Evolutionary conservation across 495 filamentous ascomycete genomes (phyloP).

Genomic region (Achaetomiella virescens): DNA sequence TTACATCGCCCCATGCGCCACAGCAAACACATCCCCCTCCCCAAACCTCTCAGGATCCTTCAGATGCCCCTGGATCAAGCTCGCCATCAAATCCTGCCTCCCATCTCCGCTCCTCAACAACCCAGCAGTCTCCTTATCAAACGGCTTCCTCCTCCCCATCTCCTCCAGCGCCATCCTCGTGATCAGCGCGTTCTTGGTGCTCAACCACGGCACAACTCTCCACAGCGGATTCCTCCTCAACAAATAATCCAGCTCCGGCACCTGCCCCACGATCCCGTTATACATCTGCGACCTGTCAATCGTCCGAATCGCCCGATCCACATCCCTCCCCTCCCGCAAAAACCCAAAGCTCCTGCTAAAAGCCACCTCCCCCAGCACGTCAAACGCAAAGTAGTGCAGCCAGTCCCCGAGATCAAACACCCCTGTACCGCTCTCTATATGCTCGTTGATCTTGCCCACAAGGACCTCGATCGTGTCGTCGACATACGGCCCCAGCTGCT

Average conservation of each 20-base stretch:
- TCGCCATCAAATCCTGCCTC: conserved; percentile 44
- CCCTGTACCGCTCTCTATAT: conserved; percentile 7
- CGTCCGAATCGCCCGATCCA: conserved; percentile 49
- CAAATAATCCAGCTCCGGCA: conserved; percentile 43
- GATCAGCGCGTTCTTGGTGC: conserved; percentile 43
- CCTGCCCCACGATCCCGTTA: conserved; percentile 48
- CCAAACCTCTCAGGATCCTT: conserved; percentile 42
- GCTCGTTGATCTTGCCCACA: conserved; percentile 34
- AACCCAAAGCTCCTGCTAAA: conserved; percentile 62
- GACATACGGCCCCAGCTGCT: conserved; percentile 42
- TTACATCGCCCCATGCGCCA: conserved; percentile 50
- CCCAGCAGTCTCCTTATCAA: conserved; percentile 38
- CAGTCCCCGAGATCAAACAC: conserved; percentile 46
- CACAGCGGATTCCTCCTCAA: conserved; percentile 45
- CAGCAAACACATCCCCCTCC: conserved; percentile 49
- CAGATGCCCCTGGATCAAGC: conserved; percentile 40
- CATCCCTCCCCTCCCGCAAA: conserved; percentile 50
- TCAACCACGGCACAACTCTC: conserved; percentile 42
- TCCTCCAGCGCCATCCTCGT: conserved; percentile 46
- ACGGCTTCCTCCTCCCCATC: conserved; percentile 39
- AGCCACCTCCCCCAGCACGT: conserved; percentile 57
- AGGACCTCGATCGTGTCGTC: conserved; percentile 44
- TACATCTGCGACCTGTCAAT: conserved; percentile 51
- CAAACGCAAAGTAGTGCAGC: conserved; percentile 51
- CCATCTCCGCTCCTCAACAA: conserved; percentile 36